Conservation (phyloP, 129 eudicot genomes). For the Pseudognaphalium luteoalbum region DNA sequence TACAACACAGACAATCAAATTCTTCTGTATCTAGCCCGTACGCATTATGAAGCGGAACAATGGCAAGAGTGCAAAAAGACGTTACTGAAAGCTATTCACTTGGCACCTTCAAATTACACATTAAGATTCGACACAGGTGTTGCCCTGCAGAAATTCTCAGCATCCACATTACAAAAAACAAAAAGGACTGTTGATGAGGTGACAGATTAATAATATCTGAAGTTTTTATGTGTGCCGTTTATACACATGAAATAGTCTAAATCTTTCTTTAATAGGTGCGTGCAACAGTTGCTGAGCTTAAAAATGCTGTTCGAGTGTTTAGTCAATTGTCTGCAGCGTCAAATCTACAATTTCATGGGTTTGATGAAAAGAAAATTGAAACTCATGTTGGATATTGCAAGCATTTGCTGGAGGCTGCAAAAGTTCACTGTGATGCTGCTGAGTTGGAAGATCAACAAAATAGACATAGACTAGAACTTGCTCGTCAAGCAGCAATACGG, state of each 20-base stretch:
- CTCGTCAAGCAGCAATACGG: conserved; percentile 79
- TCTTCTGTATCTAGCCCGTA: conserved; percentile 89
- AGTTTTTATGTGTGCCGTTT: background rate
- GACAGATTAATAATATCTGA: conserved; percentile 22
- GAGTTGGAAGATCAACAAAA: conserved; percentile 78
- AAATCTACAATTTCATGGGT: conserved; percentile 74
- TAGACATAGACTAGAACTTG: conserved; percentile 74
- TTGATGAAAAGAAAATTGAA: conserved; percentile 96
- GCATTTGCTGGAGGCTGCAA: conserved; percentile 90
- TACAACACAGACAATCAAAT: conserved; percentile 85
- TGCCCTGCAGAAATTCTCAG: conserved; percentile 87
- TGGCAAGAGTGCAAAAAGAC: conserved; percentile 96
- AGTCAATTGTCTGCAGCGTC: conserved; percentile 82
- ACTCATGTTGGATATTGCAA: conserved; percentile 94
- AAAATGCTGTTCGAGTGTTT: conserved; percentile 82
- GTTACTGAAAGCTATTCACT: conserved; percentile 86
- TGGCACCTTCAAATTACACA: conserved; percentile 95
- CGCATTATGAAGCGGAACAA: conserved; percentile 96
- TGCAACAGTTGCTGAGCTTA: conserved; percentile 84
- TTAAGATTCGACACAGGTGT: conserved; percentile 86
- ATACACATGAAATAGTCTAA: background rate
- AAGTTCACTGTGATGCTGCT: conserved; percentile 86
- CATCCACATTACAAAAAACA: conserved; percentile 83
- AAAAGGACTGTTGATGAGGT: conserved; percentile 93
- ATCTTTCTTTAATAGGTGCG: conserved; percentile 52